These are phyloP conservation scores for Articulospora tetracladia DNA, from an alignment of 495 filamentous ascomycete species.

Conservation along the genomic window DNA sequence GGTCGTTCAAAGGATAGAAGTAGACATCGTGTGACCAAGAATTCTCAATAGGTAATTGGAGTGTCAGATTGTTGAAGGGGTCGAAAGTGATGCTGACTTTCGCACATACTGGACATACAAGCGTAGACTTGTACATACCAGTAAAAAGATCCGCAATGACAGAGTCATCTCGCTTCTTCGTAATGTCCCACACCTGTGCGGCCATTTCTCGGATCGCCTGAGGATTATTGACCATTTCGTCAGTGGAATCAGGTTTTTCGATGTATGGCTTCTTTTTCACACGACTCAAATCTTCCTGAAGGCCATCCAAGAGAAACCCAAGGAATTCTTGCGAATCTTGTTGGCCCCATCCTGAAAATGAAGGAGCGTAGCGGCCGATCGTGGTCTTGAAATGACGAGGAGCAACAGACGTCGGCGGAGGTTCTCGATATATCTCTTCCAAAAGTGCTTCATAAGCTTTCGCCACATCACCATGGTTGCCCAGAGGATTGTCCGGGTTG, in stretches of 20 bases:
- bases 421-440: constrained; percentile 64
- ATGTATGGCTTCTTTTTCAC: constrained; percentile 96
- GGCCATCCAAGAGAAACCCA: constrained; percentile 90
- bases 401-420: constrained; percentile 55
- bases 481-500: constrained; percentile 78
- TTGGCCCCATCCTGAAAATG: constrained; percentile 92
- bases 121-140: constrained; percentile 96
- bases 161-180: constrained; percentile 89
- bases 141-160: constrained; percentile 92
- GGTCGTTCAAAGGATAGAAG: constrained; percentile 65
- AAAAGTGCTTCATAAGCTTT: constrained; percentile 73
- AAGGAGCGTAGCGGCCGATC: constrained; percentile 72
- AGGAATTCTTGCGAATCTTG: constrained; percentile 98
- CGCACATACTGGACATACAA: constrained; percentile 83
- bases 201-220: constrained; percentile 77
- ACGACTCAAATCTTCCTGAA: constrained; percentile 93
- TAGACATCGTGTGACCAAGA: constrained; percentile 68
- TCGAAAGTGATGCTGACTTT: constrained; percentile 99
- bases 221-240: constrained; percentile 87
- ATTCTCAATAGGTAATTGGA: constrained; percentile 83
- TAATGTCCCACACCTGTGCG: constrained; percentile 82
- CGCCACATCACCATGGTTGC: constrained; percentile 79
- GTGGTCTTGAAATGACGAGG: constrained; percentile 76
- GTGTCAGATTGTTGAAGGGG: constrained; percentile 90
- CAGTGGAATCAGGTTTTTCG: constrained; percentile 95